phyloP scores from a whole-genome alignment of 768 basidiomycete species.

The Naganishia randhawae region DNA sequence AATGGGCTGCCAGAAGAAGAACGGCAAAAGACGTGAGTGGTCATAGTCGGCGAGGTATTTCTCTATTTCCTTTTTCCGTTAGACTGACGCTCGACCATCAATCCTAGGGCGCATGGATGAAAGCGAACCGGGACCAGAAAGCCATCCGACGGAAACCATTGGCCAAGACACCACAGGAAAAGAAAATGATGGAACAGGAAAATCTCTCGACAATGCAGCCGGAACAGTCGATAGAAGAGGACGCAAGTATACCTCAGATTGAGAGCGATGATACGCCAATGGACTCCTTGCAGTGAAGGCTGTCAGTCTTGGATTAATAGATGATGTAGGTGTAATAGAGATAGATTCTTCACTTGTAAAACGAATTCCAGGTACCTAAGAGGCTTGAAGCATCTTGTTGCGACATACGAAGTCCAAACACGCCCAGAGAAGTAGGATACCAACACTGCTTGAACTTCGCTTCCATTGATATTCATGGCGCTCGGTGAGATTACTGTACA shows the following conservation, averaged over 20 bases:
- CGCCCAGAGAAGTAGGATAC: too few species aligned
- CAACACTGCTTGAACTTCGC: too few species aligned
- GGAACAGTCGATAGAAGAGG: neutral
- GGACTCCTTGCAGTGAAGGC: neutral
- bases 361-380: neutral
- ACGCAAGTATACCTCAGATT: neutral
- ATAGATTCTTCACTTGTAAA: neutral
- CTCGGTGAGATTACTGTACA: too few species aligned
- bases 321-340: neutral
- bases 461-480: too few species aligned
- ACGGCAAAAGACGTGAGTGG: slow-evolving; percentile 48
- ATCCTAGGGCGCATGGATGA: slow-evolving; percentile 50
- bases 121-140: slow-evolving; percentile 44
- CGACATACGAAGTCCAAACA: too few species aligned
- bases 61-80: too few species aligned
- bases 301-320: neutral
- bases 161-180: slow-evolving; percentile 23
- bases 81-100: neutral
- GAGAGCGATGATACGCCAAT: neutral
- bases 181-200: slow-evolving; percentile 13
- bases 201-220: neutral
- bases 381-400: too few species aligned
- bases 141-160: slow-evolving; percentile 39
- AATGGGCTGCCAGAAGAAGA: slow-evolving; percentile 42
- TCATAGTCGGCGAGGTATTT: neutral